Percentiles rank a stretch among this genome's conserved stretches.
Conservation (phyloP, 2,329 filamentous ascomycete genomes). For the Cercospora beticola region DNA sequence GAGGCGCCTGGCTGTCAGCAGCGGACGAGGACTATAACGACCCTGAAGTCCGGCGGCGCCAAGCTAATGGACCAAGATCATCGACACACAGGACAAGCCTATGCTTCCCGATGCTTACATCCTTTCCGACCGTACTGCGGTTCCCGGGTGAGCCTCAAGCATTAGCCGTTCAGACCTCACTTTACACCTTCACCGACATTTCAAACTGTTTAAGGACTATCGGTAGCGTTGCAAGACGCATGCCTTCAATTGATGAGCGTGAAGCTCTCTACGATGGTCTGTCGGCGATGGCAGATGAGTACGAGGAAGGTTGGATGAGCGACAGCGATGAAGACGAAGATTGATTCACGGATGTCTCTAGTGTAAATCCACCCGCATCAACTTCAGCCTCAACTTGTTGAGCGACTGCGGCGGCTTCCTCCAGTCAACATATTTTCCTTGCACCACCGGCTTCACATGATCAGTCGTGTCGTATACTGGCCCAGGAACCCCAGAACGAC, state of each 20-base stretch:
- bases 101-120: conserved; percentile 75
- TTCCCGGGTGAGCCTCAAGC: conserved; percentile 40
- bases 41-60: conserved; percentile 37
- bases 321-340: conserved; percentile 65
- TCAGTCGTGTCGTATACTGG: conserved; percentile 8
- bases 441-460: conserved; percentile 2
- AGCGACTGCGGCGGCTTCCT: not conserved
- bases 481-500: conserved; percentile 14
- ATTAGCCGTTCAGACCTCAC: conserved; percentile 51
- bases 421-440: not conserved
- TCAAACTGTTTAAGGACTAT: conserved; percentile 65
- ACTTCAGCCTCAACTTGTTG: not conserved
- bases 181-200: conserved; percentile 76
- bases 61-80: conserved; percentile 32
- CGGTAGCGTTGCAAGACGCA: conserved; percentile 52
- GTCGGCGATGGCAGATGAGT: conserved; percentile 79
- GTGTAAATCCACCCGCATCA: not conserved
- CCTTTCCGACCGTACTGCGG: conserved; percentile 75
- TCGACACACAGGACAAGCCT: conserved; percentile 50
- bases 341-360: conserved; percentile 8
- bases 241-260: conserved; percentile 72
- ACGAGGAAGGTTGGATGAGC: conserved; percentile 77
- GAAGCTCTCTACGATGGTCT: conserved; percentile 81
- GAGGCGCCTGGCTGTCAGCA: conserved; percentile 41
- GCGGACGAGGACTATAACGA: conserved; percentile 35